Conservation (phyloP, 1,284 basidiomycete genomes). For the Hypsizygus ulmarius region DNA sequence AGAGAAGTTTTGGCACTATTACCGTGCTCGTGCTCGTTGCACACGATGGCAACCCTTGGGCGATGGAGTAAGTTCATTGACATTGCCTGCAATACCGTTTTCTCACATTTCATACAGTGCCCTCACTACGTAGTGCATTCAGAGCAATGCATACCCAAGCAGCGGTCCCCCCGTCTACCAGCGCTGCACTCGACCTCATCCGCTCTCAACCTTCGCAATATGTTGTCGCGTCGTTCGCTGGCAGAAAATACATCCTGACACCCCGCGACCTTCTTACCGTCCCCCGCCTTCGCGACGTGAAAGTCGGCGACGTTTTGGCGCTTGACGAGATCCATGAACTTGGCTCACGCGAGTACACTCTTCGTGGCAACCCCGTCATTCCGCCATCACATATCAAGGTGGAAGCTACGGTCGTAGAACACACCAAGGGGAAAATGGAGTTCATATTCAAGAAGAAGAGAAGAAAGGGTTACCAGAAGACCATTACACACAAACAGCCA, state of each 20-base stretch:
- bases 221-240: slow-evolving; percentile 85
- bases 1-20: slow-evolving; percentile 2
- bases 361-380: slow-evolving; percentile 69
- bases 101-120: slow-evolving; percentile 9
- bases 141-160: slow-evolving; percentile 32
- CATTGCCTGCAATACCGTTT: background rate
- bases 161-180: slow-evolving; percentile 34
- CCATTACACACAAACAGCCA: slow-evolving; percentile 82
- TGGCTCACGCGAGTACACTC: slow-evolving; percentile 93
- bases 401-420: slow-evolving; percentile 89
- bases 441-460: slow-evolving; percentile 93
- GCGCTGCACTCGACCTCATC: slow-evolving; percentile 63
- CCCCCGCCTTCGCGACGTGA: slow-evolving; percentile 79
- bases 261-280: slow-evolving; percentile 91
- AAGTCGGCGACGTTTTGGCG: slow-evolving; percentile 81
- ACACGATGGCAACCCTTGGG: slow-evolving; percentile 25
- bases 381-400: slow-evolving; percentile 65
- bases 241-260: slow-evolving; percentile 85
- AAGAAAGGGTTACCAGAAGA: slow-evolving; percentile 88
- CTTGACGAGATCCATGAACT: slow-evolving; percentile 92
- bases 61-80: slow-evolving; percentile 20
- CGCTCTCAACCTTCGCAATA: slow-evolving; percentile 85
- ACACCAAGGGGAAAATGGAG: slow-evolving; percentile 93
- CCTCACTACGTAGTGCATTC: slow-evolving; percentile 20
- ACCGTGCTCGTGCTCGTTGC: slow-evolving; percentile 1